Evolutionary conservation across 2,329 filamentous ascomycete genomes (phyloP).

Genomic region (Penicillium expansum): DNA sequence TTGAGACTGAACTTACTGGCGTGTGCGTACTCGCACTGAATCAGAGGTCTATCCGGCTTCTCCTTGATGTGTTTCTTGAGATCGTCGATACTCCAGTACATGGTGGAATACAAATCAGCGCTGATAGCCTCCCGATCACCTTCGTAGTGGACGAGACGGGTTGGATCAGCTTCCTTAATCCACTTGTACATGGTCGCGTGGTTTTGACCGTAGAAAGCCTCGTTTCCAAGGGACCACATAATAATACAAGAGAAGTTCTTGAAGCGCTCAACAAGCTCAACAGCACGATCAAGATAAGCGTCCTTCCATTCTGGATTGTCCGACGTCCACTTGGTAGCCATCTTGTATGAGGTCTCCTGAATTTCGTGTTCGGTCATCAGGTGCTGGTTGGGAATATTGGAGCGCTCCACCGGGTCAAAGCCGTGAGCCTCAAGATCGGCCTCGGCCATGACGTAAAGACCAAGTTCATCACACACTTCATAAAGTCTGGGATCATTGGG

Average conservation of each 20-base stretch:
- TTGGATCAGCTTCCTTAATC: constrained; percentile 56
- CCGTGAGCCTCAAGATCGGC: constrained; percentile 40
- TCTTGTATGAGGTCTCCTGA: constrained; percentile 54
- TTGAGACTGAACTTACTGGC: constrained; percentile 49
- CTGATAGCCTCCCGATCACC: constrained; percentile 59
- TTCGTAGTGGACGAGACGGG: constrained; percentile 65
- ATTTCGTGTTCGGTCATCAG: constrained; percentile 48
- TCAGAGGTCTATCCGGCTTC: constrained; percentile 44
- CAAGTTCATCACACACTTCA: constrained; percentile 37
- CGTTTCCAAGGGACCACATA: constrained; percentile 72
- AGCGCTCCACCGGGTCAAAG: constrained; percentile 44
- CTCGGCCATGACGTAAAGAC: constrained; percentile 39
- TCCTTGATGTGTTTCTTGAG: constrained; percentile 49
- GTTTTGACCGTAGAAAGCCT: constrained; percentile 69
- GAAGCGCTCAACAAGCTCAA: constrained; percentile 63
- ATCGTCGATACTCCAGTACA: constrained; percentile 60
- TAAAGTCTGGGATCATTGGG: constrained; percentile 51
- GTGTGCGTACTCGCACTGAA: constrained; percentile 53
- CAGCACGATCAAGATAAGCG: constrained; percentile 66
- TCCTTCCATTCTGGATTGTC: constrained; percentile 44
- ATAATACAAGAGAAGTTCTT: constrained; percentile 69
- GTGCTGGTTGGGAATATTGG: constrained; percentile 59
- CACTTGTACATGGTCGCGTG: constrained; percentile 66
- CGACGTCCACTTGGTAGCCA: constrained; percentile 56
- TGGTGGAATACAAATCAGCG: constrained; percentile 67